A percentile compares a stretch with the other conserved stretches of the same genome.
Evolutionary conservation across 257 asterid genomes (phyloP).

Genomic region (Solanum pinnatisectum): DNA sequence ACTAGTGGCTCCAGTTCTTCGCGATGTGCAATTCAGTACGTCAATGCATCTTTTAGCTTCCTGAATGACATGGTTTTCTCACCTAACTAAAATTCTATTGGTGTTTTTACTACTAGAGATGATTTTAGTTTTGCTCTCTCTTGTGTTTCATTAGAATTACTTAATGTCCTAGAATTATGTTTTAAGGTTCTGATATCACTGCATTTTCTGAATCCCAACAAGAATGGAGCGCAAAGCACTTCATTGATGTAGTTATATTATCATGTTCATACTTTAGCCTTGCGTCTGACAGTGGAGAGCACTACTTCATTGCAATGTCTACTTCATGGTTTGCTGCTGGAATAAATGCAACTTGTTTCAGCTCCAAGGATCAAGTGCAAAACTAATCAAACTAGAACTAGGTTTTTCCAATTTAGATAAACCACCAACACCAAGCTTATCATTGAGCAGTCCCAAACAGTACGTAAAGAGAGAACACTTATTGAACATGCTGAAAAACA

Average conservation of each 20-base stretch:
- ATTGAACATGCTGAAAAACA: not conserved
- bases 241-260: not conserved
- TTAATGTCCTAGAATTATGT: not conserved
- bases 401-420: not conserved
- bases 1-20: constrained; percentile 55
- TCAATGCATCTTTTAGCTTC: constrained; percentile 4
- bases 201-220: not conserved
- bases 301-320: not conserved
- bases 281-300: not conserved
- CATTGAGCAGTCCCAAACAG: not conserved
- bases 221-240: not conserved
- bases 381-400: not conserved
- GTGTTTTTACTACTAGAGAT: not conserved
- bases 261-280: not conserved
- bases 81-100: not conserved
- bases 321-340: not conserved
- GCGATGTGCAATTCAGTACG: constrained; percentile 79
- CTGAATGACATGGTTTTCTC: not conserved
- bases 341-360: not conserved
- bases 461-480: not conserved
- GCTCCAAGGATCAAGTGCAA: not conserved
- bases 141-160: not conserved
- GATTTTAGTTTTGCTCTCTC: not conserved
- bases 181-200: not conserved
- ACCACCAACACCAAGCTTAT: not conserved